Evolutionary conservation across 2,329 filamentous ascomycete genomes (phyloP), one percentile per base, ranked within the genome.

Genomic region (Monilinia polystroma): DNA sequence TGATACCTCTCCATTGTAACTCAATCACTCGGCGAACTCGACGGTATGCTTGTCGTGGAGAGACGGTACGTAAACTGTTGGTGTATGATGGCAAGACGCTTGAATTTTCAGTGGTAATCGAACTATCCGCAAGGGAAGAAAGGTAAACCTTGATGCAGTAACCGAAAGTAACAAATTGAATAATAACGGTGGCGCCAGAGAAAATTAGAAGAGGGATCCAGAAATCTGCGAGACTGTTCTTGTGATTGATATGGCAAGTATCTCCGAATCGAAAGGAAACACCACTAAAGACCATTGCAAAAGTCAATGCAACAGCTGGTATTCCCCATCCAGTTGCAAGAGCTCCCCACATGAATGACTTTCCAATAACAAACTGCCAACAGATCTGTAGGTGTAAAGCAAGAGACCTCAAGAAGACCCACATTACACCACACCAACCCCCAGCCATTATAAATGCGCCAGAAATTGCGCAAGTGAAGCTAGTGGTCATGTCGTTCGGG

Each of bases 141-240:
- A 99, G 83, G 77, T 98, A 99, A 59, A 99, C 92, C 76, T 96
- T 93, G 79, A 97, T 90, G 77, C 95, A 98, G 81, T 99, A 98
- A 18, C 83, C 87, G 79, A 93, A 94, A 7, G 95, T 98, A 54
- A 86, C 83, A 71, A 97, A 86, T 74, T 97, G 95, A 45, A 93
- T 83, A 66, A 97, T 81, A 72, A 92, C 85, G 0, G 93, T 90
- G 52, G 90, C 80, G 32, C 87, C 90, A 45, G 92, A 86, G 74
- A 98, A 90, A 5, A 89, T 85, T 71, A 97, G 82, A 38, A 97
- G 79, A 0, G 95, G 96, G 20, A 93, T 92, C 94, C 94, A 98
- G 75, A 97, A 92, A 75, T 90, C 90, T 43, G 88, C 86, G 77
- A 96, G 81, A 68, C 92, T 93, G 77, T 96, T 86, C 66, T 86